Base-by-base conservation (phyloP, 306 rosid species). In the Fragaria ananassa region DNA sequence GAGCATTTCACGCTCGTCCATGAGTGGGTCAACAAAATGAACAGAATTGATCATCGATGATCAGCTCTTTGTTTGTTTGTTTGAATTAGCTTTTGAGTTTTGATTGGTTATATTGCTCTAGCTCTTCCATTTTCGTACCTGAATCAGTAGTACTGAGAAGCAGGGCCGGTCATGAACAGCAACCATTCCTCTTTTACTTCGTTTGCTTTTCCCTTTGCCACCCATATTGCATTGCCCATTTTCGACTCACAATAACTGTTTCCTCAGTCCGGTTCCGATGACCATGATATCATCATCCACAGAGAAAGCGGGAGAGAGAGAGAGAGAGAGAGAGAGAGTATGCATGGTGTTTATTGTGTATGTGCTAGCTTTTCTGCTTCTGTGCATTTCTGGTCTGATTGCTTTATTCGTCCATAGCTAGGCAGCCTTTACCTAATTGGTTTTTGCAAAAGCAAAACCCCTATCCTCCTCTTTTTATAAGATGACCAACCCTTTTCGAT, bases 361-460 rank as follows among this genome's bases (percentile, higher is more conserved):
- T 18, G 79, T 47, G 68, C 41, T 37, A 31, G 35, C 67, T 71
- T 79, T 62, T 72, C 35, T 70, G 21, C 71, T 39, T 62, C 53
- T 44, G 34, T 79, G 79, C 83, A 81, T 71, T 73, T 73, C 70
- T 74, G 41, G 56, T 60, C 67, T 85, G 68, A 23, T 81, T 67
- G 80, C 94, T 91, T 91, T 91, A 86, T 91, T 91, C 91, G 69
- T 80, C 79, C 83, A 68, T 80, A 76, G 53, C 70, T 71, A 79
- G 80, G 74, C 83, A 68, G 81, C 89, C 76, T 91, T 91, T 64
- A 64, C 8, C 46, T 37, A 64, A 35, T 37, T 82, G 94, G 85
- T 85, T 83, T 84, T 86, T 71, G 62, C 91, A 83, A 89, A 85
- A 88, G 87, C 60, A 81, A 79, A 76, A 80, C 73, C 83, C 74